Percentiles rank a stretch among this genome's conserved stretches.
phyloP scores from a whole-genome alignment of 1,284 basidiomycete genomes.

The Coniophora puteana region DNA sequence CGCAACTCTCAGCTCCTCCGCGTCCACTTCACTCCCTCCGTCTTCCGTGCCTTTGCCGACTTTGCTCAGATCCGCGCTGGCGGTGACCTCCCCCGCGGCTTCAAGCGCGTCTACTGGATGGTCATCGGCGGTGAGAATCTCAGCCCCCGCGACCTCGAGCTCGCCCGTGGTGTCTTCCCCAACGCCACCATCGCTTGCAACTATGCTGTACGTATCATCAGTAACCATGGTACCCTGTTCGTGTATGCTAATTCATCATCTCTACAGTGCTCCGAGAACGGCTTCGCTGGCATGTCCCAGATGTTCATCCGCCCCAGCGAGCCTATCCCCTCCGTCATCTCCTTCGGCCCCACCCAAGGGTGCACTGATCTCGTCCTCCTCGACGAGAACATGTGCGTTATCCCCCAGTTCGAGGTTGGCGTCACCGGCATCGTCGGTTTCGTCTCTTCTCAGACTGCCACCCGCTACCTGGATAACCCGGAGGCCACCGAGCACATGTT shows the following conservation, averaged over 20 bases:
- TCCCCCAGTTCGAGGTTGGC: slow-evolving; percentile 15
- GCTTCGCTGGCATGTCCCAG: slow-evolving; percentile 28
- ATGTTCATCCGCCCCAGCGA: slow-evolving; percentile 23
- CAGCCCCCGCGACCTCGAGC: slow-evolving; percentile 18
- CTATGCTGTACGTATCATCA: slow-evolving; percentile 20
- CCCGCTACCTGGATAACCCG: slow-evolving; percentile 21
- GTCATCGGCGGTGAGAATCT: slow-evolving; percentile 26
- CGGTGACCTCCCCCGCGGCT: slow-evolving; percentile 18
- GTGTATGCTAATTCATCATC: slow-evolving; percentile 2
- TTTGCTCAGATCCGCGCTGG: slow-evolving; percentile 17
- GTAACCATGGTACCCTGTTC: neutral
- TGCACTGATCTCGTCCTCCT: slow-evolving; percentile 23
- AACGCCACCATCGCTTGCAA: slow-evolving; percentile 25
- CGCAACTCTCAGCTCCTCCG: slow-evolving; percentile 21
- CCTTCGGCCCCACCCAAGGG: slow-evolving; percentile 23
- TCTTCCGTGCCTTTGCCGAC: slow-evolving; percentile 26
- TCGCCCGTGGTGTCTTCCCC: slow-evolving; percentile 21
- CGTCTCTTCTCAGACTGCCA: slow-evolving; percentile 21
- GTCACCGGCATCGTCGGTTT: slow-evolving; percentile 22
- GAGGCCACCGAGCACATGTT: slow-evolving; percentile 26
- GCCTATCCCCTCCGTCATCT: slow-evolving; percentile 19
- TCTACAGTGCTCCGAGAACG: slow-evolving; percentile 24
- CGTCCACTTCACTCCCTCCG: slow-evolving; percentile 24
- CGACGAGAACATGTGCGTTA: slow-evolving; percentile 18
- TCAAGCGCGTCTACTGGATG: slow-evolving; percentile 26